Evolutionary conservation across 2,329 filamentous ascomycete species (phyloP).

Genomic region (Aspergillus hiratsukae): DNA sequence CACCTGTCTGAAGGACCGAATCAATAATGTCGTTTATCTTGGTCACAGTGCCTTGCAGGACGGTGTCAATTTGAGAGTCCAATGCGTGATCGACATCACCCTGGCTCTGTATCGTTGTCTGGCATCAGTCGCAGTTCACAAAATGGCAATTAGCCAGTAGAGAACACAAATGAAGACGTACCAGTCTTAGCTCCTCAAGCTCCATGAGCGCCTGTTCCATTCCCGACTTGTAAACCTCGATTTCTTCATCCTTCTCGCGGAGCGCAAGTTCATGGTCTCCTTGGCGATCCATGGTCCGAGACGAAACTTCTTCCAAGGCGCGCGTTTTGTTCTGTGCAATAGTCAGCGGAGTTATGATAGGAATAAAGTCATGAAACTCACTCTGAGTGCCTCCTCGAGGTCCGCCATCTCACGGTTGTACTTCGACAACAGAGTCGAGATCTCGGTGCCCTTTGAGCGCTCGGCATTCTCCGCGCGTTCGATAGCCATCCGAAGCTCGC

Average conservation of each 20-base stretch:
- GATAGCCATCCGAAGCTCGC: constrained; percentile 85
- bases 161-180: constrained; percentile 20
- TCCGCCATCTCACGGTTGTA: constrained; percentile 98
- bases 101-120: constrained; percentile 48
- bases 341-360: constrained; percentile 7
- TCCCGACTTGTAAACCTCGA: constrained; percentile 95
- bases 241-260: constrained; percentile 92
- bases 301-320: constrained; percentile 76
- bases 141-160: background rate
- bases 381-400: constrained; percentile 79
- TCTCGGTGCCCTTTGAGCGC: constrained; percentile 86
- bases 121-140: background rate
- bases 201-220: constrained; percentile 96
- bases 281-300: constrained; percentile 72
- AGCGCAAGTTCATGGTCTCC: constrained; percentile 81
- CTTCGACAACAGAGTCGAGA: constrained; percentile 89
- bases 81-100: constrained; percentile 73
- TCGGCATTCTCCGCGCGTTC: constrained; percentile 91
- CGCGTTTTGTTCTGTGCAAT: constrained; percentile 72
- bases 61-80: constrained; percentile 84
- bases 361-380: constrained; percentile 20
- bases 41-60: constrained; percentile 78
- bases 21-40: constrained; percentile 98
- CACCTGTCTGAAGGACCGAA: constrained; percentile 87
- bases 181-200: constrained; percentile 75